Conservation (phyloP, 2,329 filamentous ascomycete genomes). For the Colletotrichum eremochloae region DNA sequence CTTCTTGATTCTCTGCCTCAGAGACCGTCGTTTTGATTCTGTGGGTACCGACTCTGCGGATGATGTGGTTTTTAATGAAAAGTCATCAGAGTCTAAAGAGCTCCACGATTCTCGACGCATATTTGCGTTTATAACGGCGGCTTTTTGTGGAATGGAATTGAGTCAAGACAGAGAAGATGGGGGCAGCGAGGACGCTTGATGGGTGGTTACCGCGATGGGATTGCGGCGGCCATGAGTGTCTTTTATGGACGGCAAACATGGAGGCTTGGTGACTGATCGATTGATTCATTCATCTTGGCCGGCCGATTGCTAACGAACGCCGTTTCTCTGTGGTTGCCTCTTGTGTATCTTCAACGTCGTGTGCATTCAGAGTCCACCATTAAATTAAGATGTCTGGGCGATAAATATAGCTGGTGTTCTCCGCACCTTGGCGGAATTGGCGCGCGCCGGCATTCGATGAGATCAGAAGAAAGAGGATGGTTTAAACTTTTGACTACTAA, state of each 20-base stretch:
- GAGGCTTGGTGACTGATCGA: not conserved
- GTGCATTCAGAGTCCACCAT: not conserved
- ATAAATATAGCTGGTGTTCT: not conserved
- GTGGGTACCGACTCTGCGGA: not conserved
- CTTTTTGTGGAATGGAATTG: not conserved
- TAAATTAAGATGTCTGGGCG: not conserved
- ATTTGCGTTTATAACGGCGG: not conserved
- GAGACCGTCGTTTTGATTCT: conserved; percentile 17
- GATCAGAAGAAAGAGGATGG: not conserved
- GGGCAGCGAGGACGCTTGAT: not conserved
- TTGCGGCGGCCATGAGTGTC: not conserved
- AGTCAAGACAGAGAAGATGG: not conserved
- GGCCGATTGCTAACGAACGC: not conserved
- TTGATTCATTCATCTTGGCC: not conserved
- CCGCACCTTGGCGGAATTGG: not conserved
- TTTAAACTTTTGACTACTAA: not conserved
- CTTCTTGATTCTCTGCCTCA: conserved; percentile 31
- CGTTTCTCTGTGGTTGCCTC: not conserved
- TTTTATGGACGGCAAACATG: not conserved
- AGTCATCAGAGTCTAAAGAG: conserved; percentile 28
- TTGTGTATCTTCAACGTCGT: not conserved
- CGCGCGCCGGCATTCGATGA: not conserved
- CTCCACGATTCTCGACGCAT: conserved; percentile 25
- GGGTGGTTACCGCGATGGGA: not conserved
- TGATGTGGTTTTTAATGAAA: conserved; percentile 26